Percentiles rank a stretch among this genome's conserved stretches.
Evolutionary conservation across 2,329 filamentous ascomycete species (phyloP).

Genomic region (Fusarium multiceps): DNA sequence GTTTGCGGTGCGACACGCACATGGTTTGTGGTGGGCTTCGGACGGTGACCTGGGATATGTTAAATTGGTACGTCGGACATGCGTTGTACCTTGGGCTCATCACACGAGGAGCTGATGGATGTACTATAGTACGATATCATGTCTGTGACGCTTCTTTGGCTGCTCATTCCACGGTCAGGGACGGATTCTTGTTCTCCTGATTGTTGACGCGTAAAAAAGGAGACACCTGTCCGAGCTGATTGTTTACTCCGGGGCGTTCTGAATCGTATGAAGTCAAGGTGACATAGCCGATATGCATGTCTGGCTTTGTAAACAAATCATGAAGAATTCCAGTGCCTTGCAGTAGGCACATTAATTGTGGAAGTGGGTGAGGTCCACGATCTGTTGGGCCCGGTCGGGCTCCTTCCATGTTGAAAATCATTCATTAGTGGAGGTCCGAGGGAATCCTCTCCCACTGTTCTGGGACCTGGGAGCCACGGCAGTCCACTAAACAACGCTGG

Average conservation of each 20-base stretch:
- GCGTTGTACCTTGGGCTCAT: conserved; percentile 22
- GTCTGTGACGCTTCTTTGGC: neutral
- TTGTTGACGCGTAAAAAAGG: conserved; percentile 4
- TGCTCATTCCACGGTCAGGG: neutral
- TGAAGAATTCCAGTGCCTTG: conserved; percentile 23
- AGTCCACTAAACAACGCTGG: conserved; percentile 9
- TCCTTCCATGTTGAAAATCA: conserved; percentile 35
- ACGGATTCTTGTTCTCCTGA: neutral
- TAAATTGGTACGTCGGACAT: conserved; percentile 27
- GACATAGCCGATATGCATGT: conserved; percentile 10
- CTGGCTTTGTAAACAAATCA: conserved; percentile 13
- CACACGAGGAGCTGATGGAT: neutral
- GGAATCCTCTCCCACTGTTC: conserved; percentile 1
- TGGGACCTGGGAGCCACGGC: neutral
- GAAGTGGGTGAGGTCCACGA: conserved; percentile 15
- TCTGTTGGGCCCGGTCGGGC: conserved; percentile 5
- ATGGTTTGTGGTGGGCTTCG: conserved; percentile 29
- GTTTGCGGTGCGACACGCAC: conserved; percentile 39
- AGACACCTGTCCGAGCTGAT: neutral
- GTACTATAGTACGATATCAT: neutral
- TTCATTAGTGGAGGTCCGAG: conserved; percentile 22
- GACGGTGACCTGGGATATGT: conserved; percentile 14
- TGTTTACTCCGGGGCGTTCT: conserved; percentile 6
- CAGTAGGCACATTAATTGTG: neutral
- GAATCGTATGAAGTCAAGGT: conserved; percentile 22